Conservation (phyloP, 306 rosid species). For the Gillenia trifoliata region DNA sequence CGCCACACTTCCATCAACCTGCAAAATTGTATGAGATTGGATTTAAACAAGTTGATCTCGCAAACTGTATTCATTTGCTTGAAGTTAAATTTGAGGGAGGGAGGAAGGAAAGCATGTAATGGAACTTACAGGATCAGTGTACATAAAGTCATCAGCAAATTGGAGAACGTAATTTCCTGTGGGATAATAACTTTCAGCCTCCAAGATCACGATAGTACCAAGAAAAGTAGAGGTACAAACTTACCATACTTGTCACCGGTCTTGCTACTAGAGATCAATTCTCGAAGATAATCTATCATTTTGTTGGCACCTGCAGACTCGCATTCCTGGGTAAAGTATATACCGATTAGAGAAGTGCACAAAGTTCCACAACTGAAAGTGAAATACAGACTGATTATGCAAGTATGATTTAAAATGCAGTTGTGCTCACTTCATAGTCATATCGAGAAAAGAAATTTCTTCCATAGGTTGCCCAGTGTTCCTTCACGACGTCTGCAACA, state of each 20-base stretch:
- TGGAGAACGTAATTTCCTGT: conserved; percentile 80
- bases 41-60: conserved; percentile 6
- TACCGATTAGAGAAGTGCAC: conserved; percentile 14
- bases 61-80: conserved; percentile 11
- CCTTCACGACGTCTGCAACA: conserved; percentile 75
- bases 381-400: conserved; percentile 3
- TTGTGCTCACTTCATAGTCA: conserved; percentile 70
- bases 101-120: conserved; percentile 10
- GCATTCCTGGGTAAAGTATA: conserved; percentile 63
- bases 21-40: conserved; percentile 6
- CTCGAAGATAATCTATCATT: conserved; percentile 74
- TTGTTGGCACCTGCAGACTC: conserved; percentile 87
- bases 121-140: conserved; percentile 83
- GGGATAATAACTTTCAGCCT: conserved; percentile 13
- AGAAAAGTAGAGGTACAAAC: conserved; percentile 20
- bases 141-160: conserved; percentile 82
- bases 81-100: conserved; percentile 3
- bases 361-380: conserved; percentile 12
- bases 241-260: conserved; percentile 80
- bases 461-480: conserved; percentile 92
- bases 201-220: conserved; percentile 10
- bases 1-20: conserved; percentile 89
- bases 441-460: conserved; percentile 93
- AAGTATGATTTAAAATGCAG: conserved; percentile 13
- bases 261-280: conserved; percentile 55